Evolutionary conservation across 805 yeast genomes (phyloP), one percentile per base, ranked within the genome.

Genomic region (Candida maltosa): DNA sequence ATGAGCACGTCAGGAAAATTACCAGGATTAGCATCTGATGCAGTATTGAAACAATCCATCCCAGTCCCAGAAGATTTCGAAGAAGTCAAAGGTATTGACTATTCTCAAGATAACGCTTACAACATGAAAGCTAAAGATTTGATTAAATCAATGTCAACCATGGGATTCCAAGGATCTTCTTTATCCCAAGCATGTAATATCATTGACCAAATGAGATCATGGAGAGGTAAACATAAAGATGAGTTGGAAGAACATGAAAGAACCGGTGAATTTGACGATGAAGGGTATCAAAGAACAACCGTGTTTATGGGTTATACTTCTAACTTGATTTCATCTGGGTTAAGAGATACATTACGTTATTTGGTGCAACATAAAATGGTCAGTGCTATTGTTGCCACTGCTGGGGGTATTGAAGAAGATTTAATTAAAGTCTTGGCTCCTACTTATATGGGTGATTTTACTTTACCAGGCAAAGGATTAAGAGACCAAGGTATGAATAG

Each of bases 371-470:
- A 94, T 66, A 91, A 88, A 61, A 85, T 84, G 76, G 96, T 93
- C 29, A 83, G 88, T 50, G 97, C 95, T 12, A 78, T 93, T 51
- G 98, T 93, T 32, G 83, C 97, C n/a, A 76, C 91, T 43, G 98
- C 96, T 16, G 99, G 99, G 47, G 99, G 98, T 47, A 80, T 93
- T 42, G 99, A 93, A 60, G 99, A 93, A 67, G 99, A 93, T 64
- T 66, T 93, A 32, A 93, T 93, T 70, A 93, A 93, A 62, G 88
- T 96, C 57, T 70, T 93, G 38, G 98, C 97, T 2, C 96, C 97
- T 37, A 93, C 99, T 6, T 89, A 80, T 53, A 69, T 94, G 72
- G 97, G 98, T 35, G 97, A 88, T 33, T 93, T 88, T 60, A 59
- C 83, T 29, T 70, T 91, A 47, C 78, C 80, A 11, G 99, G 99